Percentiles rank a stretch among this genome's conserved stretches.
phyloP scores from a whole-genome alignment of 441 rosid genomes.

The Flueggea neowawraea region DNA sequence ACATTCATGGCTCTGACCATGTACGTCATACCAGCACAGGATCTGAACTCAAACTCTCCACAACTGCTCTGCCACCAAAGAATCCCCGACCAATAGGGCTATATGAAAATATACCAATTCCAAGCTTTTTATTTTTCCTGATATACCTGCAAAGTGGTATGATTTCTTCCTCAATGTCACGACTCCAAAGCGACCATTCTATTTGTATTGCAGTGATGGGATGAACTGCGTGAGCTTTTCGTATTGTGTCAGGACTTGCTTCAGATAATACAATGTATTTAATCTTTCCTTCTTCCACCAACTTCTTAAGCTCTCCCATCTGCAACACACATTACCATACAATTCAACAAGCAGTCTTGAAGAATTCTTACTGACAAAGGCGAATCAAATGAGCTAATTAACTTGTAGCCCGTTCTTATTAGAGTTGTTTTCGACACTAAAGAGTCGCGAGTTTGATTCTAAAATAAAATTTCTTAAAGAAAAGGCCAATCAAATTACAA shows the following conservation, averaged over 20 bases:
- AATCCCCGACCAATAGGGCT: too few relatives aligned
- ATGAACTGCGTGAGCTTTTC: slow-evolving; percentile 63
- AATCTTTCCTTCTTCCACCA: slow-evolving; percentile 53
- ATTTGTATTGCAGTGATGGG: slow-evolving; percentile 57
- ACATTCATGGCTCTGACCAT: too few relatives aligned
- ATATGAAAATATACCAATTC: too few relatives aligned
- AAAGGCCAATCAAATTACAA: not conserved
- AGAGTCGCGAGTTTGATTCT: too few relatives aligned
- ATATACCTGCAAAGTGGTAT: slow-evolving; percentile 47
- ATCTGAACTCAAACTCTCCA: too few relatives aligned
- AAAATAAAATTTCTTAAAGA: too few relatives aligned
- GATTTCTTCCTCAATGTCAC: slow-evolving; percentile 54
- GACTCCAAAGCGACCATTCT: slow-evolving; percentile 64
- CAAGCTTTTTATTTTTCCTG: slow-evolving; percentile 5
- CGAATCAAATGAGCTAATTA: too few relatives aligned
- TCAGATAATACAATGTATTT: slow-evolving; percentile 57
- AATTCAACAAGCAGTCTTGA: too few relatives aligned
- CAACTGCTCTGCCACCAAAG: too few relatives aligned
- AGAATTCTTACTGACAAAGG: not conserved
- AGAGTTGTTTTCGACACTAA: too few relatives aligned
- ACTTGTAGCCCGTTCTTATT: too few relatives aligned
- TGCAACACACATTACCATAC: slow-evolving; percentile 3
- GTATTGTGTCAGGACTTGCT: slow-evolving; percentile 48
- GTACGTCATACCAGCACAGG: too few relatives aligned
- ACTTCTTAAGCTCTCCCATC: slow-evolving; percentile 58